Evolutionary conservation across 352 stramenopile species (phyloP), one percentile per base, ranked within the genome.

Genomic region (Phytophthora capsici): DNA sequence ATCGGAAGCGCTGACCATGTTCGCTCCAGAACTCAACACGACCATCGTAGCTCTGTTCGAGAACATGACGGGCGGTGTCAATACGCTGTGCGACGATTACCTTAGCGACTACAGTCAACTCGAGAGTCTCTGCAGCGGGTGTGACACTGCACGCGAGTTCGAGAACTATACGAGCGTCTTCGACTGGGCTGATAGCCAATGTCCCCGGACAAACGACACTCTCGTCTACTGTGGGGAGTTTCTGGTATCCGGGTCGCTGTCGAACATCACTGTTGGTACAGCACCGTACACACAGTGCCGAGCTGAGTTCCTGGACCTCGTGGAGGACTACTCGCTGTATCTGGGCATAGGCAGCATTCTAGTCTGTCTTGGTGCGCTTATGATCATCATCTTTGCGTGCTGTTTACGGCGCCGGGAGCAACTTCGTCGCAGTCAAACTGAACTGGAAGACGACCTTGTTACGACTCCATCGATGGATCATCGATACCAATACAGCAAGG

Each of bases 141-240:
- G 86, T 17, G 64, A 69, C 34, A 57, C 64, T 14, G 86, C 82
- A 12, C 83, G 77, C 30, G 30, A 90, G 49, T 82, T 86, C 41
- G 58, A 79, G 28, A 88, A 92, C 58, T 86, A 90, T 49, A 85
- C 80, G n/a, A 66, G 67, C 26, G 73, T 95, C n/a, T 74, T 93
- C 23, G 78, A 90, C 55, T 95, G 86, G 86, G 79, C 84, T 8
- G 87, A 93, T 67, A 75, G 87, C 57, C 43, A 95, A 72, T 95
- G 86, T 48, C 84, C 84, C 4, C 71, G 84, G 44, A 86, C 77
- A 4, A 70, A 66, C 37, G 56, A 63, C 6, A 90, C 79, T 44
- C 51, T 84, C 28, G 40, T 75, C n/a, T 95, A 81, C 71, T 95
- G 86, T 47, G 83, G 81, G 36, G 47, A 73, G 20, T 93, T 79